Conservation (phyloP, 2,329 filamentous ascomycete genomes). For the Clonostachys rosea region DNA sequence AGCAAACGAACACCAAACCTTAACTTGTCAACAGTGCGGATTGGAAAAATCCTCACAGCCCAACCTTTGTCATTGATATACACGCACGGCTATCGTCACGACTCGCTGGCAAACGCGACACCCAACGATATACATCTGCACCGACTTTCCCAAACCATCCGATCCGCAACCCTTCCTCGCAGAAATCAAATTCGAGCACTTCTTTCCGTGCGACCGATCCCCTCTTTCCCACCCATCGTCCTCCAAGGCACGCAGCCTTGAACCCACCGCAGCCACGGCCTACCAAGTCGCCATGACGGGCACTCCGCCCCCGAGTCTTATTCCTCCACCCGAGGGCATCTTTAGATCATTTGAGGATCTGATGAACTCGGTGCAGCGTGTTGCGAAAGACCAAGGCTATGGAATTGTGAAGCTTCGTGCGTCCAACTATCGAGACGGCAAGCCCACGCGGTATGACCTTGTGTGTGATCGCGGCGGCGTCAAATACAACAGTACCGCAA, state of each 20-base stretch:
- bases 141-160: neutral
- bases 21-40: slow-evolving; percentile 33
- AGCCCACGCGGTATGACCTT: slow-evolving; percentile 57
- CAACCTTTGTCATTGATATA: slow-evolving; percentile 13
- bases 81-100: neutral
- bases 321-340: slow-evolving; percentile 56
- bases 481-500: slow-evolving; percentile 61
- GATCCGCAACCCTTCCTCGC: neutral
- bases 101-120: neutral
- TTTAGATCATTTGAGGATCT: slow-evolving; percentile 56
- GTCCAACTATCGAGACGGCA: slow-evolving; percentile 59
- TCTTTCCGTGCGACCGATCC: neutral
- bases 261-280: slow-evolving; percentile 16
- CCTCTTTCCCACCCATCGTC: slow-evolving; percentile 10
- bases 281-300: slow-evolving; percentile 35
- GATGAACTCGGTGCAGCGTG: slow-evolving; percentile 50
- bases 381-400: slow-evolving; percentile 58
- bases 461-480: slow-evolving; percentile 60
- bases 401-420: slow-evolving; percentile 59
- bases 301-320: slow-evolving; percentile 40
- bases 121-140: neutral
- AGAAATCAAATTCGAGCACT: neutral
- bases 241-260: slow-evolving; percentile 7
- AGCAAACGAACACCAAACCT: slow-evolving; percentile 34
- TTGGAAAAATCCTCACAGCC: slow-evolving; percentile 34